Percentiles rank a stretch among this genome's conserved stretches.
These are phyloP conservation scores for Komagataella mondaviorum DNA, from an alignment of 805 yeast species.

Conservation along the genomic window DNA sequence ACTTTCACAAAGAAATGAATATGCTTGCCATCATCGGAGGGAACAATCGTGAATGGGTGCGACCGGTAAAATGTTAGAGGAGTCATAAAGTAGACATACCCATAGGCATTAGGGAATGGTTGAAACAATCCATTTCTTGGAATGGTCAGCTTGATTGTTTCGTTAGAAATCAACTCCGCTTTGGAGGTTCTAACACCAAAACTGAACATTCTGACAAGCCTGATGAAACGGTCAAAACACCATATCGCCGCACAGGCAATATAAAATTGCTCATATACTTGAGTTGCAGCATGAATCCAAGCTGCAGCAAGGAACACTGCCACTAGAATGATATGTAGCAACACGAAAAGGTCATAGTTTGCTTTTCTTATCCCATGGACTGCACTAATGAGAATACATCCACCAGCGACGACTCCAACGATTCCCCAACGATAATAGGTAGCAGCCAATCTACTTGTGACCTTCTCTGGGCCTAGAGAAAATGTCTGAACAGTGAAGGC, in stretches of 20 bases:
- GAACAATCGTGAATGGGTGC: constrained; percentile 57
- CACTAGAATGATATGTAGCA: constrained; percentile 45
- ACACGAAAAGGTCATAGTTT: constrained; percentile 47
- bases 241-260: constrained; percentile 31
- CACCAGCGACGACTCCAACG: constrained; percentile 24
- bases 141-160: constrained; percentile 32
- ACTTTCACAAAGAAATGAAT: constrained; percentile 32
- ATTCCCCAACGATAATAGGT: constrained; percentile 17
- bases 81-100: constrained; percentile 42
- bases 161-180: constrained; percentile 25
- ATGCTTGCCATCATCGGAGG: constrained; percentile 17
- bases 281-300: constrained; percentile 39
- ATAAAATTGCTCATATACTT: constrained; percentile 20
- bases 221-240: constrained; percentile 34
- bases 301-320: constrained; percentile 35
- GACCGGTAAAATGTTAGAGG: constrained; percentile 49
- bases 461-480: not conserved
- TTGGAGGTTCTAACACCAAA: constrained; percentile 26
- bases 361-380: constrained; percentile 34
- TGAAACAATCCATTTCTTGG: constrained; percentile 35
- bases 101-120: constrained; percentile 41
- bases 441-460: constrained; percentile 4
- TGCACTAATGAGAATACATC: constrained; percentile 33
- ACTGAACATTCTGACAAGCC: constrained; percentile 22
- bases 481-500: constrained; percentile 9